These are phyloP conservation scores for Kluyveromyces marxianus DNA, from an alignment of 1,139 yeast genomes.

Conservation along the genomic window DNA sequence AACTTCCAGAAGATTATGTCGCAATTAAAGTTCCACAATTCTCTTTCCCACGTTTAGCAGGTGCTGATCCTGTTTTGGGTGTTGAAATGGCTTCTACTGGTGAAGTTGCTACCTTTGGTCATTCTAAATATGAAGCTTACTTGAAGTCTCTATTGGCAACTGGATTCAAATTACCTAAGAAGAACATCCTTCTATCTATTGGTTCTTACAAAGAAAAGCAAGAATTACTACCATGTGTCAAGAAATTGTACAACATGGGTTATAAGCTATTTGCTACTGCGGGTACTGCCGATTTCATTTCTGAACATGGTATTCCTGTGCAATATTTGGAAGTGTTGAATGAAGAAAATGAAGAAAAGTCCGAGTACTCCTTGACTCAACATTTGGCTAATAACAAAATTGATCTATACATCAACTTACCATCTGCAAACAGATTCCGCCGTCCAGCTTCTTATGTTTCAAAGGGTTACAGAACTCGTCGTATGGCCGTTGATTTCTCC, in stretches of 20 bases:
- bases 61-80: slow-evolving; percentile 97
- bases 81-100: slow-evolving; percentile 99
- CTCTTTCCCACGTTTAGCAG: slow-evolving; percentile 94
- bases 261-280: slow-evolving; percentile 93
- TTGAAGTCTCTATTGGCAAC: slow-evolving; percentile 89
- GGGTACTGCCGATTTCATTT: slow-evolving; percentile 97
- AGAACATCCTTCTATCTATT: slow-evolving; percentile 85
- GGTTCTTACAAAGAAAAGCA: slow-evolving; percentile 98
- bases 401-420: slow-evolving; percentile 92
- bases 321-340: slow-evolving; percentile 86
- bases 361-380: slow-evolving; percentile 91
- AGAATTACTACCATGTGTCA: slow-evolving; percentile 84
- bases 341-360: slow-evolving; percentile 67
- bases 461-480: slow-evolving; percentile 96
- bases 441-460: slow-evolving; percentile 98
- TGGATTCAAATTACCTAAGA: slow-evolving; percentile 92
- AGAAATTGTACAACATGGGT: slow-evolving; percentile 74
- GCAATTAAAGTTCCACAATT: slow-evolving; percentile 98
- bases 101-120: slow-evolving; percentile 97
- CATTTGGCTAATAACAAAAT: slow-evolving; percentile 95
- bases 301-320: slow-evolving; percentile 90
- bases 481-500: slow-evolving; percentile 99
- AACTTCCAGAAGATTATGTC: slow-evolving; percentile 87
- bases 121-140: slow-evolving; percentile 94
- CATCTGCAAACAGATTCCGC: slow-evolving; percentile 94